Evolutionary conservation across 208 protist species (phyloP), one percentile per base, ranked within the genome.

Genomic region (Herpetomonas muscarum): DNA sequence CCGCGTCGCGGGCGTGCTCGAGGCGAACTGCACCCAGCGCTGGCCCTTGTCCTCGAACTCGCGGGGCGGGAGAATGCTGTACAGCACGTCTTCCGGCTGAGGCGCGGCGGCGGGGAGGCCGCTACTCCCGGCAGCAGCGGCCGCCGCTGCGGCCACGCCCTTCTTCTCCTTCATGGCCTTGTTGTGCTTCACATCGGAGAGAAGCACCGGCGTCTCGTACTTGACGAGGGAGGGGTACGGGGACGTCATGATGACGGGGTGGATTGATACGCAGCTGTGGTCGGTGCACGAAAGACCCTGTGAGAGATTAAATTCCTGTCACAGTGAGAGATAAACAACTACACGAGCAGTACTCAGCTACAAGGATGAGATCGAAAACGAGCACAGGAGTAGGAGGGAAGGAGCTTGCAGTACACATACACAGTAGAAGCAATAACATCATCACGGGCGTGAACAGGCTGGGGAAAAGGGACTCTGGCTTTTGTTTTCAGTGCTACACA

Each of bases 41-140:
- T 96, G 79, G 6, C 84, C 85, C 9, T 76, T 70, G 48, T 87
- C 76, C 56, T 96, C 90, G 59, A 85, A 96, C 64, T 94, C 90
- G n/a, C 85, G 61, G 13, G 90, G 90, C 1, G 90, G 90, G 24
- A 96, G 64, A 50, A 96, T 92, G 54, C 87, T 92, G 76, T 93
- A 93, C 45, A 96, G 64, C n/a, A 96, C 80, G 55, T 96, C 90
- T 42, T 96, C 87, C n/a, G 87, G 63, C 36, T 85, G 81, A n/a
- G 87, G 79, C 39, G 67, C 30, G 9, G 70, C 46, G n/a, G 63
- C 31, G 30, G 63, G 57, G 26, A 55, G 60, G 7, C 30, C 32
- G 26, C n/a, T 48, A 24, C 29, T 42, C 15, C 37, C 21, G 19
- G 41, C 21, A 25, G 22, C 15, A 3, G 4, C 9, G 1, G 0